Base-by-base conservation (phyloP, 176 grass and related monocot genomes). In the Panicum miliaceum region DNA sequence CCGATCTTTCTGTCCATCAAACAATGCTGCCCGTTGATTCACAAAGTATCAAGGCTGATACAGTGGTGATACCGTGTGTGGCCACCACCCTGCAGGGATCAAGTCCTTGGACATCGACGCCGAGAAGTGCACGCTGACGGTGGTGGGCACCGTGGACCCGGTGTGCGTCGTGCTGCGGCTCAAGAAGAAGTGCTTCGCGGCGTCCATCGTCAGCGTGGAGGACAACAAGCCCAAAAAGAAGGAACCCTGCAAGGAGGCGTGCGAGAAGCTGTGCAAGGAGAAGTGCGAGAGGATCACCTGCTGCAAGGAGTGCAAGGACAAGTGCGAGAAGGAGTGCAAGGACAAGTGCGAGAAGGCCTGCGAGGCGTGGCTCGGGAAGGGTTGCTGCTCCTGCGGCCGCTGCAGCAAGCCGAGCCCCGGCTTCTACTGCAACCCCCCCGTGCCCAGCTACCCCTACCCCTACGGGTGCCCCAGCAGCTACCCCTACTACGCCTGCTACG, bases 81-180 rank as follows among this genome's bases (percentile, higher is more conserved):
- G 16, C 2, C 26, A 58, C 2, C 12, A 23, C 1, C 27, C 0
- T 92, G 3, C 64, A 96, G 88, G 89, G 6, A 80, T 97, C 83
- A 88, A 91, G 18, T 91, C 87, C 14, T 54, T 97, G 65, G 66
- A 40, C 0, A 56, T 90, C 18, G 91, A 94, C 23, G 3, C 2
- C 0, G 94, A 90, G 12, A 97, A 94, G 54, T 58, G 79, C 82
- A 91, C 82, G 16, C 86, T 97, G 82, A 94, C 89, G 35, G 91
- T 97, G 86, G 64, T 90, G 4, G 91, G 94, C 1, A 12, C 35
- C 1, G 89, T 82, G 0, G 94, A 97, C 62, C 91, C 94, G 4
- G 89, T 91, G 36, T 12, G 75, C 73, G 29, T 97, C 2, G 73
- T 84, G 53, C 62, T 37, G 1, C 53, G 7, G 60, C 89, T 93